Conservation (phyloP, 75 land plant species). For the Picea sitchensis region DNA sequence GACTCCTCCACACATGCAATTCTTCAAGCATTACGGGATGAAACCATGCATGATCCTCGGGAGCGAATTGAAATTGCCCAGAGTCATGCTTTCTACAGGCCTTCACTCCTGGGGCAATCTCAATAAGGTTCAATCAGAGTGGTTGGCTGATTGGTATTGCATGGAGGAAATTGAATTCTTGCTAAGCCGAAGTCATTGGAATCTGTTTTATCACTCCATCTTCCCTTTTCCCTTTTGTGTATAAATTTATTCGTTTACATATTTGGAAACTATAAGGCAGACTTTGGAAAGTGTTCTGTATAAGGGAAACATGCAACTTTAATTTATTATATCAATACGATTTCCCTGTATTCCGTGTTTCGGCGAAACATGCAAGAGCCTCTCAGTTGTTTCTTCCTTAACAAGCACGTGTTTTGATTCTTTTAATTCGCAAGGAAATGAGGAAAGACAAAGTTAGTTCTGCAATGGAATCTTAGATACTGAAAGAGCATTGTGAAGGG, state of each 20-base stretch:
- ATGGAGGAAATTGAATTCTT: background rate
- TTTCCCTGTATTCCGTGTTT: background rate
- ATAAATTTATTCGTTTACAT: background rate
- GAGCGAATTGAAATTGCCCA: conserved; percentile 43
- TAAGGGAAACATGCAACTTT: background rate
- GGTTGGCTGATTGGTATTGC: background rate
- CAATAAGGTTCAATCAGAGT: background rate
- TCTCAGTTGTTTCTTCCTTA: too few species aligned
- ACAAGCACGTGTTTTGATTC: background rate
- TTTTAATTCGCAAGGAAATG: background rate
- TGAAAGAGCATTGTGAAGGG: background rate
- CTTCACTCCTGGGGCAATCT: conserved; percentile 34
- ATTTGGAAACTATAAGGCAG: background rate
- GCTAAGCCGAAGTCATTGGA: background rate
- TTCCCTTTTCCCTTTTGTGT: background rate
- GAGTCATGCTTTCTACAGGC: conserved; percentile 33
- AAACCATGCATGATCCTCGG: conserved; percentile 49
- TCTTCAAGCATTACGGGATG: conserved; percentile 43
- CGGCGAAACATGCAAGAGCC: background rate
- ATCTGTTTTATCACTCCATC: background rate
- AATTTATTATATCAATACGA: background rate
- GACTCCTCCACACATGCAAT: conserved; percentile 33
- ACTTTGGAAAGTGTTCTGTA: background rate
- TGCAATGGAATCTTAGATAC: background rate
- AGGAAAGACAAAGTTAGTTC: background rate